phyloP scores from a whole-genome alignment of 2,329 filamentous ascomycete species.

The Fusarium mexicanum region DNA sequence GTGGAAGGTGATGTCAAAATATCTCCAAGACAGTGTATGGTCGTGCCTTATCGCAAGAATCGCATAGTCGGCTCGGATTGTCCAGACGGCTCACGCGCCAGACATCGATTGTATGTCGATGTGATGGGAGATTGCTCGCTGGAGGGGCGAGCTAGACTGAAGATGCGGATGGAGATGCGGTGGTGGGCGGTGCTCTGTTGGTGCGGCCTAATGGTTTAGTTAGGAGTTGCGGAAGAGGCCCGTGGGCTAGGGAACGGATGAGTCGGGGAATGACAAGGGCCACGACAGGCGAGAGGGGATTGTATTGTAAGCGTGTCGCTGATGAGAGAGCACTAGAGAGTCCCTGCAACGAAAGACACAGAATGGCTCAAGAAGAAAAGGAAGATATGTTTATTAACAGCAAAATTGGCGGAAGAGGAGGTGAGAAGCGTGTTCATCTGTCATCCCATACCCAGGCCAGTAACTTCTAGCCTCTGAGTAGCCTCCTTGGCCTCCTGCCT shows the following conservation, averaged over 20 bases:
- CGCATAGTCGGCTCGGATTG: conserved; percentile 46
- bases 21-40: conserved; percentile 39
- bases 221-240: conserved; percentile 36
- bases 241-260: conserved; percentile 32
- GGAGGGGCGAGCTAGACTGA: conserved; percentile 38
- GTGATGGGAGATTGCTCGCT: conserved; percentile 36
- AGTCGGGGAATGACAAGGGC: conserved; percentile 23
- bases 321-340: not conserved
- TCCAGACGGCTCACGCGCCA: conserved; percentile 41
- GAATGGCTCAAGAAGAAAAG: not conserved
- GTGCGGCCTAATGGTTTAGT: conserved; percentile 30
- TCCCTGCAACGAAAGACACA: not conserved
- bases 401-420: conserved; percentile 24
- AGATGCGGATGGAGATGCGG: conserved; percentile 34
- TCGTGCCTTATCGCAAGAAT: conserved; percentile 42
- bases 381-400: conserved; percentile 1
- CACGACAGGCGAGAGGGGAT: conserved; percentile 1
- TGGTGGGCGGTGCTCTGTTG: conserved; percentile 31
- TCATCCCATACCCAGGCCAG: conserved; percentile 20
- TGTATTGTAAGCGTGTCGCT: conserved; percentile 7
- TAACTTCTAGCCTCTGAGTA: too few species aligned
- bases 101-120: conserved; percentile 43
- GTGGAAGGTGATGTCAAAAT: conserved; percentile 21
- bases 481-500: conserved; percentile 27
- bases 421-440: conserved; percentile 28